A percentile compares a stretch with the other conserved stretches of the same genome.
phyloP scores from a whole-genome alignment of 169 alveolate species.

The Plasmodium vivax region DNA sequence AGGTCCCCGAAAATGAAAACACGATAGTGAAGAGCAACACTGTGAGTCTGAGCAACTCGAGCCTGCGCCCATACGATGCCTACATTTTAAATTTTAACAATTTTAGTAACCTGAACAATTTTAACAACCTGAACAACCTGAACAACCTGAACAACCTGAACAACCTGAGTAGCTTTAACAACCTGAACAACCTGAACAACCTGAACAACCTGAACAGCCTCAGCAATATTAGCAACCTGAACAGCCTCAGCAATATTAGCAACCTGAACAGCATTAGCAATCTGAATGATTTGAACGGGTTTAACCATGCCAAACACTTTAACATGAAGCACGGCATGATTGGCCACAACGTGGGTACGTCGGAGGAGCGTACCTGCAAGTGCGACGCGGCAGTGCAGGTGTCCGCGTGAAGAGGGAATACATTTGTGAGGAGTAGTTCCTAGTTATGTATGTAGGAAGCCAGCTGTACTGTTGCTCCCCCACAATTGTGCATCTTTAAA shows the following conservation, averaged over 20 bases:
- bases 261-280: not conserved
- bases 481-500: not conserved
- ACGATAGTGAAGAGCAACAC: conserved; percentile 10
- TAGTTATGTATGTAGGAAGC: not conserved
- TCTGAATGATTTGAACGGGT: not conserved
- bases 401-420: not conserved
- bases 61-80: conserved; percentile 46
- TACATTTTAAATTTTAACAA: conserved; percentile 39
- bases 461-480: not conserved
- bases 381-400: not conserved
- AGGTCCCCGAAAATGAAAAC: conserved; percentile 13
- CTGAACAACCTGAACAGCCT: not conserved
- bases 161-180: not conserved
- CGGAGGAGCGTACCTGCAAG: not conserved
- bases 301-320: not conserved
- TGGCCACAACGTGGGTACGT: conserved; percentile 47
- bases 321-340: conserved; percentile 30
- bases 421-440: not conserved
- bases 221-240: not conserved
- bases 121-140: not conserved
- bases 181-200: not conserved
- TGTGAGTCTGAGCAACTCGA: conserved; percentile 11
- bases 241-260: not conserved
- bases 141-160: not conserved
- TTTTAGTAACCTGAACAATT: not conserved